phyloP scores from a whole-genome alignment of 768 basidiomycete species.

The Macrolepiota dolichaula region DNA sequence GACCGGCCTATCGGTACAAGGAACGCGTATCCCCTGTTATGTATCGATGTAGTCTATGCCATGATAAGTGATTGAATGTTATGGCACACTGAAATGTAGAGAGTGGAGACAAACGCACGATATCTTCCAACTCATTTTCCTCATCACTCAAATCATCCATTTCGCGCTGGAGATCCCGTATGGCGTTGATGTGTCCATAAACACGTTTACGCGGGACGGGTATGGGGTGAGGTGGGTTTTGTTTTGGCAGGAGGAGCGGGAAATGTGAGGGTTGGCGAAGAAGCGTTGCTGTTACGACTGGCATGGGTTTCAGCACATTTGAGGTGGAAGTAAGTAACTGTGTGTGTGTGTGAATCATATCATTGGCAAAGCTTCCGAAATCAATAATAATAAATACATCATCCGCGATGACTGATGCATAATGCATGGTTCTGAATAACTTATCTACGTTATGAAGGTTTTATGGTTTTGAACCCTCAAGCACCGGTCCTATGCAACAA shows the following conservation, averaged over 20 bases:
- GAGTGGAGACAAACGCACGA: conserved; percentile 37
- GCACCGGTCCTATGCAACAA: too few relatives aligned
- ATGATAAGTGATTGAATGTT: conserved; percentile 4
- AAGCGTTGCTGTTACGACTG: conserved; percentile 67
- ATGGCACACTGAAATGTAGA: neutral
- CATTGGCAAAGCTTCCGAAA: neutral
- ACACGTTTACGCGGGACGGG: conserved; percentile 52
- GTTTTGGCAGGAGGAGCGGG: conserved; percentile 63
- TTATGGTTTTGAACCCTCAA: too few relatives aligned
- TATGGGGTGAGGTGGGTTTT: conserved; percentile 61
- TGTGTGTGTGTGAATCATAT: neutral
- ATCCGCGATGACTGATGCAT: neutral
- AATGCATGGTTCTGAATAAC: neutral
- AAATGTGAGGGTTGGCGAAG: conserved; percentile 60
- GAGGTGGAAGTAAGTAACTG: neutral
- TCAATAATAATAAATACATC: neutral
- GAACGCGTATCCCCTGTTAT: conserved; percentile 63
- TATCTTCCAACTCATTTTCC: conserved; percentile 76
- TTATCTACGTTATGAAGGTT: neutral
- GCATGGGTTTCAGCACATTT: conserved; percentile 24
- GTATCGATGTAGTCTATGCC: conserved; percentile 52
- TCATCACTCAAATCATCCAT: conserved; percentile 86
- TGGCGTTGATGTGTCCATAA: conserved; percentile 56
- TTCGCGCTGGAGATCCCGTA: conserved; percentile 69
- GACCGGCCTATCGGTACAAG: conserved; percentile 72